Evolutionary conservation across 441 rosid genomes (phyloP), one percentile per base, ranked within the genome.

Genomic region (Bocquillonia castaneifolia): DNA sequence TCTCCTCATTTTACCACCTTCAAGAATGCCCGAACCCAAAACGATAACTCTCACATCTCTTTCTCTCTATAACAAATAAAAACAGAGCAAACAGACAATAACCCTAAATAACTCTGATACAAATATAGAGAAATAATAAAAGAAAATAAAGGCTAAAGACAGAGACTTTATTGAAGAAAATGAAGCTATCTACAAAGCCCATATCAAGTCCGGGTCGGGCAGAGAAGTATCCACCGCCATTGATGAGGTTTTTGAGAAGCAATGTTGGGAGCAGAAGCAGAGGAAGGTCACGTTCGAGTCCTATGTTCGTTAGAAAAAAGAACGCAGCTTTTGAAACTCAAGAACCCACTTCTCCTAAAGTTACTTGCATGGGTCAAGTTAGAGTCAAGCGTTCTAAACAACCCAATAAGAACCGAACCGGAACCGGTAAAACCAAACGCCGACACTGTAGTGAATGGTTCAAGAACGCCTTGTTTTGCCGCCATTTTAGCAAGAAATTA

Each of bases 321-420:
- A 82, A 66, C 66, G 31, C 78, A 10, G 72, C 88, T 69, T 69
- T 81, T 64, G 90, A 83, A 64, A 85, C 93, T 6, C 95, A 86
- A 64, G 98, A 92, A 62, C 98, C 98, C 22, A 70, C 97, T 58
- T 92, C 98, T 17, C 98, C 98, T 0, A 90, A 88, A 72, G 98
- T 92, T 32, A 90, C 98, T 45, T 92, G 97, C 97, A 88, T 92
- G 95, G 98, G 98, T 39, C 96, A 92, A 74, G 96, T 92, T 67
- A 87, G 90, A 57, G 91, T 85, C 77, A 78, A 77, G 23, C 82
- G 92, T 32, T 81, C 88, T 45, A 83, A 86, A 50, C 81, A 80
- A 56, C 26, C 7, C 63, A 48, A 61, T 40, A 78, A 69, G 14
- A 78, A 72, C 18, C 59, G 72, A 40, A 57, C 69, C 10, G 80